phyloP scores from a whole-genome alignment of 1,139 yeast species.

The Saccharomyces hybrid region DNA sequence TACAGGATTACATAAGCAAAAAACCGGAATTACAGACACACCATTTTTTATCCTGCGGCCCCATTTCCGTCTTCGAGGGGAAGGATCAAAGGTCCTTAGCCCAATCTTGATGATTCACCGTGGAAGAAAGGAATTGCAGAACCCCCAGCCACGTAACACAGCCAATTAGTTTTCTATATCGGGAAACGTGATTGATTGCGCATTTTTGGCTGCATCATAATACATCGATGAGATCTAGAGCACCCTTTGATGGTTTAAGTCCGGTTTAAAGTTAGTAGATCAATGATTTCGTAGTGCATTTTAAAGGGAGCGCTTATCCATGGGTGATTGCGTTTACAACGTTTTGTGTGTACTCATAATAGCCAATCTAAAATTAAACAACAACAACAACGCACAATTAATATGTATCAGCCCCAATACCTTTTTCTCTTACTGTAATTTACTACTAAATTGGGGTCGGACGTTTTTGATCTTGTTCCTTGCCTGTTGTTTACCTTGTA shows the following conservation, averaged over 20 bases:
- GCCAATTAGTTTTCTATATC: background rate
- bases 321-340: background rate
- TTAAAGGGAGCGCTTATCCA: conserved; percentile 1
- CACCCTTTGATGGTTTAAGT: background rate
- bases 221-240: background rate
- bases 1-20: background rate
- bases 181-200: background rate
- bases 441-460: background rate
- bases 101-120: background rate
- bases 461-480: background rate
- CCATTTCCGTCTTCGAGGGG: background rate
- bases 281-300: background rate
- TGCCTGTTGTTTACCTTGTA: background rate
- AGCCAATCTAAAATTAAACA: background rate
- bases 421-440: background rate
- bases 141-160: background rate
- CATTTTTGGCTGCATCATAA: background rate
- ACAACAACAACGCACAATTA: background rate
- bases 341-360: background rate
- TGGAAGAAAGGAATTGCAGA: background rate
- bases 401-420: background rate
- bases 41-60: background rate
- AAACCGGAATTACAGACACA: background rate
- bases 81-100: background rate
- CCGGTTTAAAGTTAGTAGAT: background rate